Conservation (phyloP, 257 asterid species). For the Anisodus acutangulus region DNA sequence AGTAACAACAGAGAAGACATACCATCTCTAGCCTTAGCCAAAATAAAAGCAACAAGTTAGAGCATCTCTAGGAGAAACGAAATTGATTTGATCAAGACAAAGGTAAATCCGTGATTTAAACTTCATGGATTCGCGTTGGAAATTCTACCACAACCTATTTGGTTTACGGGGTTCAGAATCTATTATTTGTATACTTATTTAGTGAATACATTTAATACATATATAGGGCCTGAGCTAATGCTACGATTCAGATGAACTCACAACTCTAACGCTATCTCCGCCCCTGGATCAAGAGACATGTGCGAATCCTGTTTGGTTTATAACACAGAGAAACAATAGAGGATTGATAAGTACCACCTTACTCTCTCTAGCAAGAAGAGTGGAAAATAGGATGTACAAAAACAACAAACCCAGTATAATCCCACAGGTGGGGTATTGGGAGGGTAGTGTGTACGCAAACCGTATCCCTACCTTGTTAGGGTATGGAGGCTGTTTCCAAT, state of each 20-base stretch:
- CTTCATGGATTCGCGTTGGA: background rate
- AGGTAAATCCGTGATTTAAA: background rate
- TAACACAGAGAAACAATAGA: background rate
- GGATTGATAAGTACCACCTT: background rate
- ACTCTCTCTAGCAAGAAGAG: background rate
- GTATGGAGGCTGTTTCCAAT: no score
- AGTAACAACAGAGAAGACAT: background rate
- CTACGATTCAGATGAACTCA: slow-evolving; percentile 13
- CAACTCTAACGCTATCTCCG: background rate
- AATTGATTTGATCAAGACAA: background rate
- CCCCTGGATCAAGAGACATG: background rate
- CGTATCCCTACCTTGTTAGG: no score
- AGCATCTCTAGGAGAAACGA: background rate
- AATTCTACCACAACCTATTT: background rate
- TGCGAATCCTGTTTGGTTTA: background rate
- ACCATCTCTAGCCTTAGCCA: background rate
- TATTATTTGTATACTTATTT: background rate
- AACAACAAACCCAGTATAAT: no score
- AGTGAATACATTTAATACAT: background rate
- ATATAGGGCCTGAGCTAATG: background rate
- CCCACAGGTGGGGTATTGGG: no score
- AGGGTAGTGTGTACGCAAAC: no score
- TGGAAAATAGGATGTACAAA: background rate
- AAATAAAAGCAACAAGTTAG: background rate
- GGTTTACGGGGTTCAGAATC: background rate